Percentiles rank a stretch among this genome's conserved stretches.
Conservation (phyloP, 176 grass and related monocot genomes). For the Tillandsia fasciculata region DNA sequence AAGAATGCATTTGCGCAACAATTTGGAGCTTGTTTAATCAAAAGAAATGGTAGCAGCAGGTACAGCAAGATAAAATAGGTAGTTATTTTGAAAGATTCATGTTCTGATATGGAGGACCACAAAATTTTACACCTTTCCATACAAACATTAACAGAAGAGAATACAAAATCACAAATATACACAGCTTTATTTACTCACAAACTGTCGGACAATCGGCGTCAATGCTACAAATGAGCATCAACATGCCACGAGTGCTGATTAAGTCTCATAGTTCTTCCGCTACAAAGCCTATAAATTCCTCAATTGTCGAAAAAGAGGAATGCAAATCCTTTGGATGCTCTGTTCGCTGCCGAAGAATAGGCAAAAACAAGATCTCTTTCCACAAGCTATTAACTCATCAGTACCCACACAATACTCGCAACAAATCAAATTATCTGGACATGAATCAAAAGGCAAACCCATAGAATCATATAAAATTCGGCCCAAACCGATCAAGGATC, state of each 20-base stretch:
- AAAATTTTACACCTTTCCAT: not conserved
- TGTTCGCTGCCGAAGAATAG: too few species aligned
- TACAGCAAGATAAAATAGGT: not conserved
- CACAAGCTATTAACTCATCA: too few species aligned
- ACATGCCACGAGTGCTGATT: too few species aligned
- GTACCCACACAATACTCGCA: too few species aligned
- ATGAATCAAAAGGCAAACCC: not conserved
- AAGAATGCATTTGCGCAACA: too few species aligned
- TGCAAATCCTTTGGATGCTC: too few species aligned
- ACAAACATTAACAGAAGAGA: not conserved
- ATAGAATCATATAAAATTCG: not conserved
- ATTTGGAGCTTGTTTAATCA: too few species aligned
- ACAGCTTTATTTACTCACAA: not conserved
- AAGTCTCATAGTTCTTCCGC: too few species aligned
- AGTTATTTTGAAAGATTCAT: not conserved
- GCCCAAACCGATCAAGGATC: not conserved
- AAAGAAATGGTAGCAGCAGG: too few species aligned
- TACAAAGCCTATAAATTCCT: too few species aligned
- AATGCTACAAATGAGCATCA: not conserved
- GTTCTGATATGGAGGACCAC: not conserved
- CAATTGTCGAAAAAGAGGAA: too few species aligned
- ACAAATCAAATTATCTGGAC: not conserved
- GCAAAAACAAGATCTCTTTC: too few species aligned
- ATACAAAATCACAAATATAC: not conserved
- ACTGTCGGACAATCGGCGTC: not conserved